Conservation (phyloP, 2,329 filamentous ascomycete genomes). For the Phyllosticta citrichinensis region DNA sequence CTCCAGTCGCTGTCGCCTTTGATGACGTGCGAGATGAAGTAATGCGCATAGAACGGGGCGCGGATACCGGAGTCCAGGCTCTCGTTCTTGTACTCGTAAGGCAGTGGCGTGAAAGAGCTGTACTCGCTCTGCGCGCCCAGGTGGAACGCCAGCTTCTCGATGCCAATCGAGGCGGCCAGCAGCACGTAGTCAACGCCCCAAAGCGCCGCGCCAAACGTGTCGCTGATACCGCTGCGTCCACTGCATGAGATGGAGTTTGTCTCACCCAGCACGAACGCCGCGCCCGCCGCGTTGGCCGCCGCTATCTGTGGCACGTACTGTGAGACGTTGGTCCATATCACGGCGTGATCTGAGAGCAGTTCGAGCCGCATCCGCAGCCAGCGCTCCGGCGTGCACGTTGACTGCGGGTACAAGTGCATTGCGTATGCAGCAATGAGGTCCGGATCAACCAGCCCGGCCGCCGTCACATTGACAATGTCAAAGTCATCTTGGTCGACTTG, state of each 20-base stretch:
- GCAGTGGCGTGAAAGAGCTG: conserved; percentile 4
- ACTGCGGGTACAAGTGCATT: conserved; percentile 8
- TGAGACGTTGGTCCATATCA: conserved; percentile 13
- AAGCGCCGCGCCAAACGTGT: conserved; percentile 40
- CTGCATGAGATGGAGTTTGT: conserved; percentile 21
- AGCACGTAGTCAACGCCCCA: conserved; percentile 41
- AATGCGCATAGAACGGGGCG: conserved; percentile 6
- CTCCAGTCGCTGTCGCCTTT: background rate
- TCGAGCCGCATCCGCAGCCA: conserved; percentile 11
- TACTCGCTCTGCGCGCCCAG: conserved; percentile 31
- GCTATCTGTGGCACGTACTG: conserved; percentile 12
- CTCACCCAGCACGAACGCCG: conserved; percentile 18
- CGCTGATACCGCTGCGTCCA: conserved; percentile 27
- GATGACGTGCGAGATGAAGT: conserved; percentile 8
- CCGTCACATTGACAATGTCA: conserved; percentile 12
- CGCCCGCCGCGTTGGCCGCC: conserved; percentile 9
- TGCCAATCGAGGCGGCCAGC: conserved; percentile 3
- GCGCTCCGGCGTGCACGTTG: conserved; percentile 8
- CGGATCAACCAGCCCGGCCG: conserved; percentile 10
- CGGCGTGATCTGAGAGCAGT: conserved; percentile 13
- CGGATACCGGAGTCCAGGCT: conserved; percentile 5
- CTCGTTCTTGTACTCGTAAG: conserved; percentile 6
- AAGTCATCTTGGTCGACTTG: conserved; percentile 10
- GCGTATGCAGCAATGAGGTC: conserved; percentile 1
- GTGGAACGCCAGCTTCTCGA: conserved; percentile 36